These are phyloP conservation scores for Phaeosphaeriaceae sp. DNA, from an alignment of 2,329 filamentous ascomycete genomes.

Conservation along the genomic window DNA sequence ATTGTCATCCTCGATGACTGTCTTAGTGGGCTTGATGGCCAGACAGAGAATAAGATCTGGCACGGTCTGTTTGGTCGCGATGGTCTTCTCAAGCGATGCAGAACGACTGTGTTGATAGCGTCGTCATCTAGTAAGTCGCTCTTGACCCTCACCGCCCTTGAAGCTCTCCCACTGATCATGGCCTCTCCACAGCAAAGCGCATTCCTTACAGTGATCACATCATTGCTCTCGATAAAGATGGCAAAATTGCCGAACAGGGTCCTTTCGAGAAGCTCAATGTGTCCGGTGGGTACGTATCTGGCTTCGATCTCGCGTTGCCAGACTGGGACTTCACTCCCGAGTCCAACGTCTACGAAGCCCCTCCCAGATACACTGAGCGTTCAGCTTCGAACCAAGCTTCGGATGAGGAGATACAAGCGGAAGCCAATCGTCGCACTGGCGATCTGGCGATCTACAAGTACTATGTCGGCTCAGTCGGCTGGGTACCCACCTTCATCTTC, in stretches of 20 bases:
- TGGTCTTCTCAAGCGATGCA: constrained; percentile 54
- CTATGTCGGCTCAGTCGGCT: constrained; percentile 42
- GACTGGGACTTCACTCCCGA: constrained; percentile 42
- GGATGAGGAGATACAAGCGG: constrained; percentile 40
- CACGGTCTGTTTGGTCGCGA: constrained; percentile 55
- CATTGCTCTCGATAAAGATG: constrained; percentile 48
- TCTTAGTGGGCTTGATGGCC: constrained; percentile 60
- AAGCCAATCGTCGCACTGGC: constrained; percentile 41
- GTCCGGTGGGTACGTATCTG: constrained; percentile 42
- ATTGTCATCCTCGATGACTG: constrained; percentile 61
- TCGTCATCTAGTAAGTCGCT: constrained; percentile 38
- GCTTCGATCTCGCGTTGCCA: constrained; percentile 41
- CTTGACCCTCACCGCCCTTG: not conserved
- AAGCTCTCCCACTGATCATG: not conserved
- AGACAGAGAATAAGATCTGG: constrained; percentile 59
- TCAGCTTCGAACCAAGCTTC: constrained; percentile 27
- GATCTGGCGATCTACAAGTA: constrained; percentile 44
- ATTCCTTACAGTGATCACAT: constrained; percentile 53
- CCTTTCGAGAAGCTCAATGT: constrained; percentile 47
- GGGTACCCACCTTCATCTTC: constrained; percentile 39
- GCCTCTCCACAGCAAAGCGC: constrained; percentile 31
- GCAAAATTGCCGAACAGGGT: constrained; percentile 51
- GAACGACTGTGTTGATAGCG: constrained; percentile 43
- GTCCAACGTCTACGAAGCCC: constrained; percentile 40
- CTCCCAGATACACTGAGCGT: constrained; percentile 39